phyloP scores from a whole-genome alignment of 805 yeast species.

The Wickerhamomyces queroliae region DNA sequence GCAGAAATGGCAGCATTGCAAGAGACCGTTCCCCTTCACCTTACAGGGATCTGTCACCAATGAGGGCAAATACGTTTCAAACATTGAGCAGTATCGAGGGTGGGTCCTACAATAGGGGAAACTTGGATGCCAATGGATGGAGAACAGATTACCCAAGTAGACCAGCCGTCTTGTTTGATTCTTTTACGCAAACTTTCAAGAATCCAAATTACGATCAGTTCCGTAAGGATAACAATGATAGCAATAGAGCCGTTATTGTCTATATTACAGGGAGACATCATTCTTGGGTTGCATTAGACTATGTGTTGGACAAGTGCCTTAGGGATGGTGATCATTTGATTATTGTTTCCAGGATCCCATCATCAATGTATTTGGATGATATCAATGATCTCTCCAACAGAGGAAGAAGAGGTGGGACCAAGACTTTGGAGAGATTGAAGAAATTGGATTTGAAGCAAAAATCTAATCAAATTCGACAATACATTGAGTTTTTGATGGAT shows the following conservation, averaged over 20 bases:
- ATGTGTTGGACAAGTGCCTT: slow-evolving; percentile 48
- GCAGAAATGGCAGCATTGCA: background rate
- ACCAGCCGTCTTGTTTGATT: slow-evolving; percentile 10
- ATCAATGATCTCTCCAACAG: background rate
- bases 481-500: slow-evolving; percentile 39
- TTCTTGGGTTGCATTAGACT: slow-evolving; percentile 81
- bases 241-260: slow-evolving; percentile 48
- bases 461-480: slow-evolving; percentile 23
- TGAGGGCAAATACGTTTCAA: background rate
- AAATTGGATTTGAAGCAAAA: background rate
- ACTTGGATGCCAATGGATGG: slow-evolving; percentile 8
- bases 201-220: slow-evolving; percentile 1
- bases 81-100: slow-evolving; percentile 3
- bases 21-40: slow-evolving; percentile 1
- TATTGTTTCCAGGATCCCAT: slow-evolving; percentile 47
- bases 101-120: background rate
- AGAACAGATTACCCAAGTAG: slow-evolving; percentile 19
- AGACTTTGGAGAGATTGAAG: background rate
- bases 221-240: slow-evolving; percentile 5
- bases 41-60: background rate
- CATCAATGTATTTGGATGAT: slow-evolving; percentile 4
- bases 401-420: slow-evolving; percentile 2
- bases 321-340: slow-evolving; percentile 65
- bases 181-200: slow-evolving; percentile 7
- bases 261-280: slow-evolving; percentile 68